These are phyloP conservation scores for Epicoccum sorghinum DNA, from an alignment of 2,329 filamentous ascomycete species.

Conservation along the genomic window DNA sequence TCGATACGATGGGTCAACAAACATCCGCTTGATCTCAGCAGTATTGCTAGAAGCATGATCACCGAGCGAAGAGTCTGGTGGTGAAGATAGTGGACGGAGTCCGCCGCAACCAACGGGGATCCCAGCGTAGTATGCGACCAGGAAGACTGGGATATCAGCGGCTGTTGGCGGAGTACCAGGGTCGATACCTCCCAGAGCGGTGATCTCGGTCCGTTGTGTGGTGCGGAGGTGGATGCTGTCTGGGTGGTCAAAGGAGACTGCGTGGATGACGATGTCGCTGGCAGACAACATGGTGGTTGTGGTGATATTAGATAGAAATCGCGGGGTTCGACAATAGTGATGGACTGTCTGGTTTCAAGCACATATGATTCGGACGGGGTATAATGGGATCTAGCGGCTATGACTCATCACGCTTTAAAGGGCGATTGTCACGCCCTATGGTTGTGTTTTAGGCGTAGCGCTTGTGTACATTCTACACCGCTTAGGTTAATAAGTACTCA, in stretches of 20 bases:
- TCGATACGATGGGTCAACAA: neutral
- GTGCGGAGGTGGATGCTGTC: neutral
- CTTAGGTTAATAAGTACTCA: no score
- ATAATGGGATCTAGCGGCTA: no score
- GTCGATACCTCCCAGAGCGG: neutral
- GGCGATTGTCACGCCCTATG: no score
- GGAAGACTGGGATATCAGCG: neutral
- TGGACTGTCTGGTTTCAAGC: no score
- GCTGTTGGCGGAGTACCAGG: neutral
- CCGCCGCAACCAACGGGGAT: neutral
- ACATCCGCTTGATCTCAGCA: neutral
- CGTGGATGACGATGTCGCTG: neutral
- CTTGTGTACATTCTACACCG: no score
- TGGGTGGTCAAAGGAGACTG: neutral
- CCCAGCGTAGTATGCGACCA: neutral
- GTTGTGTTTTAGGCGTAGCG: no score
- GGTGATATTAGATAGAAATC: no score
- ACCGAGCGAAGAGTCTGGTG: neutral
- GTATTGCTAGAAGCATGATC: neutral
- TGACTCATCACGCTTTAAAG: no score
- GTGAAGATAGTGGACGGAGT: neutral
- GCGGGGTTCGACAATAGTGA: no score
- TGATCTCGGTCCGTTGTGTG: neutral
- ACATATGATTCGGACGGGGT: no score
- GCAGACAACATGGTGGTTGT: neutral